Evolutionary conservation across 2,329 filamentous ascomycete genomes (phyloP).

Genomic region (Helotiales sp.): DNA sequence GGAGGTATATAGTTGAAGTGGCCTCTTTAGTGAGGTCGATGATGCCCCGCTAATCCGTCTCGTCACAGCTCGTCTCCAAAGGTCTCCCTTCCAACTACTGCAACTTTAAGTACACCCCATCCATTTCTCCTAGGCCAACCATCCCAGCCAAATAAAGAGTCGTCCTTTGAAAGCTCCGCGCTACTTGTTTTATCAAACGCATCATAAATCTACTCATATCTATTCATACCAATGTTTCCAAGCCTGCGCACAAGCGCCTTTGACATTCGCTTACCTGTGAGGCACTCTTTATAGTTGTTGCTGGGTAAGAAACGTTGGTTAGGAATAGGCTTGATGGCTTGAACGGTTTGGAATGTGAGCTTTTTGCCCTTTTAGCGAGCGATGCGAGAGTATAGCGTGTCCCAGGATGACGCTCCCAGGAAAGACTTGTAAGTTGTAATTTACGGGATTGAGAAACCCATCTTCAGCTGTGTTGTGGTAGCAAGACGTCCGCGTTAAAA

Average conservation of each 20-base stretch:
- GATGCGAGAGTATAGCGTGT: neutral
- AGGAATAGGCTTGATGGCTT: neutral
- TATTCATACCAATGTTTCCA: neutral
- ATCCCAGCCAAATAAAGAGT: too few relatives aligned
- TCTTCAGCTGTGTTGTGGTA: neutral
- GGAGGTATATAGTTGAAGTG: too few relatives aligned
- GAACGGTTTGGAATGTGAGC: neutral
- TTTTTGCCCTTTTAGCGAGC: neutral
- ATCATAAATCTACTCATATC: neutral
- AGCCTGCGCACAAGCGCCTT: neutral
- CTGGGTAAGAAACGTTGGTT: neutral
- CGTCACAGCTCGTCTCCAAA: too few relatives aligned
- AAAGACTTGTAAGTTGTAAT: neutral
- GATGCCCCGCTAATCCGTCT: conserved; percentile 11
- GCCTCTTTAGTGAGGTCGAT: neutral
- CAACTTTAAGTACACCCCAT: too few relatives aligned
- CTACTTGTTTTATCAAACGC: neutral
- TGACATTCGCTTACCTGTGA: neutral
- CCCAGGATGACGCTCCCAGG: neutral
- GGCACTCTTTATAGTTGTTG: neutral
- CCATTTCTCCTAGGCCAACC: too few relatives aligned
- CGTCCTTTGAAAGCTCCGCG: neutral
- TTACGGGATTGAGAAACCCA: neutral
- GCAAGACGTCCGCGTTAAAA: neutral
- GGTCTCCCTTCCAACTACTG: too few relatives aligned